Evolutionary conservation across 2,329 filamentous ascomycete species (phyloP), one percentile per base, ranked within the genome.

Genomic region (Trichoderma sp.): DNA sequence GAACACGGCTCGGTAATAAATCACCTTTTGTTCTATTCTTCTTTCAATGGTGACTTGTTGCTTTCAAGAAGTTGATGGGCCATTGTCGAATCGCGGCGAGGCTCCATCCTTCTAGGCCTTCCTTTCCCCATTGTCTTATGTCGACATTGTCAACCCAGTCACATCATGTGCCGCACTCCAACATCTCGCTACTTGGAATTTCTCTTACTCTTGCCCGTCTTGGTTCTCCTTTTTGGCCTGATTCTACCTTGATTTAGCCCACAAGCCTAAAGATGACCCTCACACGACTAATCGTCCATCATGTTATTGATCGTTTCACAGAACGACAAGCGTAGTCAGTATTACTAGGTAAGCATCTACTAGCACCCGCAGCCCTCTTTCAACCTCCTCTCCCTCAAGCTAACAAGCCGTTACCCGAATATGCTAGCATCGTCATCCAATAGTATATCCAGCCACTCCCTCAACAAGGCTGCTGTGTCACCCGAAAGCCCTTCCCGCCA

Each of bases 321-420:
- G 53, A 57, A 49, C 47, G 62, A 66, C 53, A 35, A 49, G 53
- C 33, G 27, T 35, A 35, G 11, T 35, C 33, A 35, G 33, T 35
- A 11, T 35, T 35, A 35, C 33, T 35, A 14, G 55, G 40, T n/a
- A n/a, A n/a, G 16, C 13, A 16, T 40, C 61, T 35, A n/a, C 61
- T 64, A 55, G 61, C 49, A 63, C 49, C 61, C 62, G 62, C 62
- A 65, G 19, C 31, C 53, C 31, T 24, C 35, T 27, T 33, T 43
- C n/a, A 13, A 43, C 62, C 43, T 29, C n/a, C 19, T 21, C 52
- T 10, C 10, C 40, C 33, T 27, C 40, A 19, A n/a, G 43, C 62
- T 65, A 65, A 65, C 55, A 40, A 27, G 59, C n/a, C 29, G n/a
- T 40, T 64, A 27, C 33, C 60, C n/a, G n/a, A 49, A 40, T 16